These are phyloP conservation scores for Plasmopara muralis DNA, from an alignment of 352 stramenopile species.

Conservation along the genomic window DNA sequence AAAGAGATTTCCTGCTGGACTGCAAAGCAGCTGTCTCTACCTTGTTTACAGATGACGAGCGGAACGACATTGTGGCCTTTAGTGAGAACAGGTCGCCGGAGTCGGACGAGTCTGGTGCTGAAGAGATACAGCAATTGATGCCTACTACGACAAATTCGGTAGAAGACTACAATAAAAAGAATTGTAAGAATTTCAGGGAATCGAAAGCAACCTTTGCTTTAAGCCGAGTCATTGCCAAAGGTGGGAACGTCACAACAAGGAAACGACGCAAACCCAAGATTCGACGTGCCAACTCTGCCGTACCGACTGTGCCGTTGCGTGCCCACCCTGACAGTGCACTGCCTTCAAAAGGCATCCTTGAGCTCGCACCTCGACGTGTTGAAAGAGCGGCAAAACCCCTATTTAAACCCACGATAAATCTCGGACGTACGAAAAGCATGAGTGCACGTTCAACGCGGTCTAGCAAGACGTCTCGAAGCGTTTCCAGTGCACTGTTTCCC, in stretches of 20 bases:
- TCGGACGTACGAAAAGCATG: conserved; percentile 4
- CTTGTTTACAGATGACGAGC: conserved; percentile 29
- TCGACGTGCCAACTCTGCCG: conserved; percentile 2
- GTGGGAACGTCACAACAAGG: conserved; percentile 23
- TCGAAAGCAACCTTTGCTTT: conserved; percentile 17
- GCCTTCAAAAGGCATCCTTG: not conserved
- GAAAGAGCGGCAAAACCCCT: conserved; percentile 5
- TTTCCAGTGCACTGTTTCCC: conserved; percentile 15
- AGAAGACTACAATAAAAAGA: too few relatives aligned
- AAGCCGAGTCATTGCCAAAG: conserved; percentile 10
- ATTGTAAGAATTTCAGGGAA: not conserved
- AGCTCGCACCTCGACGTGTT: not conserved
- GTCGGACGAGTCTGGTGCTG: conserved; percentile 59
- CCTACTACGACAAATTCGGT: too few relatives aligned
- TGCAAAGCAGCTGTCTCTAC: conserved; percentile 58
- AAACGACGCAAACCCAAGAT: conserved; percentile 18
- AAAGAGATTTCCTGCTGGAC: conserved; percentile 42
- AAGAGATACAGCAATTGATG: conserved; percentile 56
- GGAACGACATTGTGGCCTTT: conserved; percentile 6
- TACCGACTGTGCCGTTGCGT: not conserved
- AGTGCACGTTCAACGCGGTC: conserved; percentile 8
- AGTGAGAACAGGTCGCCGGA: conserved; percentile 18
- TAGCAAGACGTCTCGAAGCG: conserved; percentile 10
- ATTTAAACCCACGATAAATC: conserved; percentile 1
- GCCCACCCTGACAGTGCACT: conserved; percentile 8